Percentiles rank a stretch among this genome's conserved stretches.
These are phyloP conservation scores for Colletotrichum neosansevieriae DNA, from an alignment of 2,329 filamentous ascomycete species.

Conservation along the genomic window DNA sequence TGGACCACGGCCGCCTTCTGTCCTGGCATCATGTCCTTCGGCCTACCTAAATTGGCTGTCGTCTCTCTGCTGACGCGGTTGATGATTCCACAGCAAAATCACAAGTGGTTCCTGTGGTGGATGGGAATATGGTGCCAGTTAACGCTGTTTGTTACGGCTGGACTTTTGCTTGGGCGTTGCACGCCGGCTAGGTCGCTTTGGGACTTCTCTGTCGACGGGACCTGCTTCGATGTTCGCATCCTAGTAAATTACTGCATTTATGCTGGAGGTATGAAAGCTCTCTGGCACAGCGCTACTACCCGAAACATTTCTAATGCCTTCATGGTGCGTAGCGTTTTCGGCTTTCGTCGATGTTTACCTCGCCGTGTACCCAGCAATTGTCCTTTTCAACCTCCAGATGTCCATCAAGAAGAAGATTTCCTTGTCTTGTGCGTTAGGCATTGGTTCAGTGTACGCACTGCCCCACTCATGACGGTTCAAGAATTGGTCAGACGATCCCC, in stretches of 20 bases:
- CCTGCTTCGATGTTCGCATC: slow-evolving; percentile 41
- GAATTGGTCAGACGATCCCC: slow-evolving; percentile 7
- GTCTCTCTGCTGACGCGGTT: slow-evolving; percentile 52
- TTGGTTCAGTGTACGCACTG: slow-evolving; percentile 50
- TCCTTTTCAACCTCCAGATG: slow-evolving; percentile 54
- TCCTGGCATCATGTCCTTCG: slow-evolving; percentile 54
- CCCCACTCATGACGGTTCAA: too few relatives aligned
- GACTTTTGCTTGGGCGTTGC: slow-evolving; percentile 1
- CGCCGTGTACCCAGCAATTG: slow-evolving; percentile 54
- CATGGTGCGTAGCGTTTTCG: slow-evolving; percentile 46
- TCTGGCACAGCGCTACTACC: too few relatives aligned
- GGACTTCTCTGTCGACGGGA: background rate
- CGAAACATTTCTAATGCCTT: too few relatives aligned
- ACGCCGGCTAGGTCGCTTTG: slow-evolving; percentile 7
- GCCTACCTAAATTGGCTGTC: slow-evolving; percentile 56
- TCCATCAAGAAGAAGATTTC: slow-evolving; percentile 55
- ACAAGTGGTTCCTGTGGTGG: slow-evolving; percentile 27
- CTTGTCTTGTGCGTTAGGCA: slow-evolving; percentile 52
- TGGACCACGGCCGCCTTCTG: slow-evolving; percentile 53
- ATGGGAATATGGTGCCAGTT: slow-evolving; percentile 11
- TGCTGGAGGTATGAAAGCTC: slow-evolving; percentile 50
- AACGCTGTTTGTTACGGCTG: slow-evolving; percentile 6
- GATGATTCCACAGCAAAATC: slow-evolving; percentile 35
- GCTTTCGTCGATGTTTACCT: slow-evolving; percentile 56
- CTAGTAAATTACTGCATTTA: slow-evolving; percentile 55